Base-by-base conservation (phyloP, 345 rosid species). In the Eucalyptus erythrocorys region DNA sequence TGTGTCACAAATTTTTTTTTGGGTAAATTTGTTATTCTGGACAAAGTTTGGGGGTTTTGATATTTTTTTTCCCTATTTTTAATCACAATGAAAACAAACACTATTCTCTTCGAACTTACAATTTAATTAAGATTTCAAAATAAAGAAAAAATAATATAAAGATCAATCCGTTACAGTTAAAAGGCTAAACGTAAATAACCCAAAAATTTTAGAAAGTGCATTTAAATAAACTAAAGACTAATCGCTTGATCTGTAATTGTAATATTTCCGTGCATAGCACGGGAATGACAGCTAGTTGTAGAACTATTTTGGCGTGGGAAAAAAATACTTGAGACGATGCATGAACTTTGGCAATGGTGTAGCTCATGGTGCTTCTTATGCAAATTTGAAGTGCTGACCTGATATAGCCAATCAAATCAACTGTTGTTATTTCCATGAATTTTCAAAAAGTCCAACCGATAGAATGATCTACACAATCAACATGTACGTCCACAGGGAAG, bases 21-120 rank as follows among this genome's bases (percentile, higher is more conserved):
- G 2, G 2, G 21, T 51, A 19, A 51, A 51, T 19, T 51, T 51
- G 24, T 51, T 7, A 51, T 1, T 51, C 0, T 51, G 0, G 5
- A 3, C 1, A 51, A 51, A 51, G 0, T 51, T 51, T 51, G 0
- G 0, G 0, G 8, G 7, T 51, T 51, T 51, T 51, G 0, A 1
- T 51, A 5, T 0, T 0, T 21, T 21, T 51, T 51, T 51, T 1
- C 2, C 4, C 2, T 51, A 51, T 5, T 5, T 26, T 59, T 61
- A 30, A 61, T 61, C 71, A n/a, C 21, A n/a, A 64, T 32, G 19
- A n/a, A 64, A 64, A 15, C 10, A 14, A 64, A n/a, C 10, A 64
- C 4, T n/a, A n/a, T 64, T 64, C 5, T 64, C 21, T 64, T 64
- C 22, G 68, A 27, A 27, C 68, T 61, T 61, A 30, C 68, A 64